phyloP scores from a whole-genome alignment of 2,329 filamentous ascomycete genomes.

The Fusarium algeriense region DNA sequence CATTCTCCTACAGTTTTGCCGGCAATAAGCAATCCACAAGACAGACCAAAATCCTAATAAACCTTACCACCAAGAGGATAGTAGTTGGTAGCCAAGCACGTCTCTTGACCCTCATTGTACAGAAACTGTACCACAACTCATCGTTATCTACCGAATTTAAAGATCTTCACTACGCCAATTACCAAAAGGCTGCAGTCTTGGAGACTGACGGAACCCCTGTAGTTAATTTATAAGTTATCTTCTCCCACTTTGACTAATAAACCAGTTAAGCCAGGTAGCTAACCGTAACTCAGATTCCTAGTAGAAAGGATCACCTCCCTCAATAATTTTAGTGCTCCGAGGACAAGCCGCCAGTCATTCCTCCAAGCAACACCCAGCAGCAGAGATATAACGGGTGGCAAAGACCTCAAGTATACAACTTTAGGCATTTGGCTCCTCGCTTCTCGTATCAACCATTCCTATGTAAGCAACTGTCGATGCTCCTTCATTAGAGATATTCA shows the following conservation, averaged over 20 bases:
- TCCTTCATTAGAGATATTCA: conserved; percentile 12
- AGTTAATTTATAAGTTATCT: background rate
- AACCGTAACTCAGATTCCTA: background rate
- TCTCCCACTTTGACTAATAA: background rate
- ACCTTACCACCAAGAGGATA: conserved; percentile 3
- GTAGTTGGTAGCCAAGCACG: background rate
- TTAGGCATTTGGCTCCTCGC: conserved; percentile 2
- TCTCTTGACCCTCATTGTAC: background rate
- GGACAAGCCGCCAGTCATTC: background rate
- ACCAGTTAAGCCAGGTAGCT: background rate
- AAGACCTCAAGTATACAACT: background rate
- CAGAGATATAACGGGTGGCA: background rate
- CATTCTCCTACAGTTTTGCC: background rate
- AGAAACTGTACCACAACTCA: conserved; percentile 4
- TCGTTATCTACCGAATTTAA: background rate
- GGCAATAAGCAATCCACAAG: background rate
- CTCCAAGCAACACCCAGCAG: background rate
- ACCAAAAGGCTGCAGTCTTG: background rate
- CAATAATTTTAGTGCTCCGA: background rate
- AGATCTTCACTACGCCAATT: background rate
- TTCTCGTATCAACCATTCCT: conserved; percentile 11
- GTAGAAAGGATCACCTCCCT: background rate
- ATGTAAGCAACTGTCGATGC: conserved; percentile 2
- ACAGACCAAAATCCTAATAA: background rate
- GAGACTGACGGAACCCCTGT: background rate